Percentiles rank a stretch among this genome's conserved stretches.
Evolutionary conservation across 345 rosid genomes (phyloP).

Genomic region (Aethionema arabicum): DNA sequence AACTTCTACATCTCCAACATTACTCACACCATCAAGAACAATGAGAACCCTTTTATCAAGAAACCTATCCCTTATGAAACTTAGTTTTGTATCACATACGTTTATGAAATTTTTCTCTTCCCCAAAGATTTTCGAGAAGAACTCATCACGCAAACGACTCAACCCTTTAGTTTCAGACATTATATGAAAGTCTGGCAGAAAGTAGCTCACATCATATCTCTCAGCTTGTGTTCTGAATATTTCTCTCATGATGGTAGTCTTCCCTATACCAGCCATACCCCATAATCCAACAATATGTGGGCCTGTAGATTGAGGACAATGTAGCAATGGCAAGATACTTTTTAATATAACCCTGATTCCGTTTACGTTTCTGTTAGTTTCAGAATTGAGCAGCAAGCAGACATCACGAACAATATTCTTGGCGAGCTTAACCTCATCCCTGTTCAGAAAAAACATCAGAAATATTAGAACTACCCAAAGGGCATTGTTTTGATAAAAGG

Average conservation of each 20-base stretch:
- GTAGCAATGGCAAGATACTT: background rate
- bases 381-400: background rate
- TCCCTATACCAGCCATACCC: constrained; percentile 38
- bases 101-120: constrained; percentile 6
- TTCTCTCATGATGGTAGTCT: background rate
- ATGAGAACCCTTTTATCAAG: constrained; percentile 23
- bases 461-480: background rate
- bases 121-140: constrained; percentile 28
- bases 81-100: constrained; percentile 15
- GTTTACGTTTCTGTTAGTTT: constrained; percentile 2
- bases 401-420: constrained; percentile 18
- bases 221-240: constrained; percentile 14
- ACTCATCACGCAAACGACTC: constrained; percentile 18
- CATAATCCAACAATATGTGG: constrained; percentile 30
- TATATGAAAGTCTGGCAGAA: constrained; percentile 32
- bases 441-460: background rate
- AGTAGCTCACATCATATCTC: constrained; percentile 18
- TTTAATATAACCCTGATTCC: background rate
- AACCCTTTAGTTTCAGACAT: constrained; percentile 19
- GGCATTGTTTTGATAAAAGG: background rate
- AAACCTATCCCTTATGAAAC: constrained; percentile 14
- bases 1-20: constrained; percentile 23
- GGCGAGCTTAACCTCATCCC: constrained; percentile 8
- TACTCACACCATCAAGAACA: constrained; percentile 35
- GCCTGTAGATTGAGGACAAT: constrained; percentile 11